A percentile compares a stretch with the other conserved stretches of the same genome.
phyloP scores from a whole-genome alignment of 805 yeast species.

The Clavispora vitiphila region DNA sequence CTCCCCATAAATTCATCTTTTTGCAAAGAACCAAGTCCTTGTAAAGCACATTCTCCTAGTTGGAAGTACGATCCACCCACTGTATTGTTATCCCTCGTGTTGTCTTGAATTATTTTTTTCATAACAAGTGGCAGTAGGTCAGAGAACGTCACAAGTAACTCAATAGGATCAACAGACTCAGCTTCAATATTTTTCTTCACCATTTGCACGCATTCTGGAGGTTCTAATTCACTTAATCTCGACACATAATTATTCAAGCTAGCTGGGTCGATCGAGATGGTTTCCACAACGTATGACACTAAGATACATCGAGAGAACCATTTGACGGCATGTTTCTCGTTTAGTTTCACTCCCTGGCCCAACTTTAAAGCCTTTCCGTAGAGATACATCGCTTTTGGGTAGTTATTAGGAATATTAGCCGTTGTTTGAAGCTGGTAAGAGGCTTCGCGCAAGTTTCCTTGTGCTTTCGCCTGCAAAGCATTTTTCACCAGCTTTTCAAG shows the following conservation, averaged over 20 bases:
- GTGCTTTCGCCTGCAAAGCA: constrained; percentile 47
- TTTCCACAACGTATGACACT: constrained; percentile 11
- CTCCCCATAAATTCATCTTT: constrained; percentile 56
- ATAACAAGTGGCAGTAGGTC: constrained; percentile 20
- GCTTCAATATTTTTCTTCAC: constrained; percentile 20
- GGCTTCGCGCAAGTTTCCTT: constrained; percentile 63
- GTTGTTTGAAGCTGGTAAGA: constrained; percentile 63
- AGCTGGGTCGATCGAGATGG: constrained; percentile 3
- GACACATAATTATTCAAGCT: constrained; percentile 16
- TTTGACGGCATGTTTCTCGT: constrained; percentile 47
- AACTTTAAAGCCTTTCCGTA: constrained; percentile 63
- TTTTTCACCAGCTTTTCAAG: constrained; percentile 34
- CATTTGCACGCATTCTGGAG: constrained; percentile 26
- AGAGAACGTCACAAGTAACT: constrained; percentile 21
- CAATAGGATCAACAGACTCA: constrained; percentile 22
- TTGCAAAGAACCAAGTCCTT: constrained; percentile 48
- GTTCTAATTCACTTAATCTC: constrained; percentile 22
- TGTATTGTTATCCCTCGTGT: constrained; percentile 37
- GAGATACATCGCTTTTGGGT: constrained; percentile 56
- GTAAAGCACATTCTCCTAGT: constrained; percentile 50
- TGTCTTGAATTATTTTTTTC: constrained; percentile 20
- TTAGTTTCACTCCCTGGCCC: constrained; percentile 65
- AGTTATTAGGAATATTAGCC: constrained; percentile 54
- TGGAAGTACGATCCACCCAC: constrained; percentile 52
- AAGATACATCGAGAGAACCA: constrained; percentile 54